Percentiles rank a stretch among this genome's conserved stretches.
Conservation (phyloP, 306 rosid species). For the Inga oerstediana region DNA sequence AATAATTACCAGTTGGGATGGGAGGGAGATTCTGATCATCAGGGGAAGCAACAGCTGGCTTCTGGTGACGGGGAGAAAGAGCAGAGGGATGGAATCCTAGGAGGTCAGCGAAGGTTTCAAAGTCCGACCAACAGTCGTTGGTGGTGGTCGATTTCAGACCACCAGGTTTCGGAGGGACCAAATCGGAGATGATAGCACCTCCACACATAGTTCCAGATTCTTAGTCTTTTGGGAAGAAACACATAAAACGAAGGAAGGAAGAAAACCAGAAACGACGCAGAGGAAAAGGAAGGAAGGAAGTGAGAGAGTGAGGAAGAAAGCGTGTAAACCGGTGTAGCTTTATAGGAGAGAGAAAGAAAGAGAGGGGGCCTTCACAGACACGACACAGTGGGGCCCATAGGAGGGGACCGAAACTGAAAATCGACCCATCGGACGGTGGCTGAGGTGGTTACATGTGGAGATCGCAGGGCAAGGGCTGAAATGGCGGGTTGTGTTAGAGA, state of each 20-base stretch:
- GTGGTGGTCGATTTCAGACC: slow-evolving; percentile 32
- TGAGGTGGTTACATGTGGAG: neutral
- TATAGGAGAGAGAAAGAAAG: slow-evolving; percentile 34
- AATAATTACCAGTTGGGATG: neutral
- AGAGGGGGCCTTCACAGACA: neutral
- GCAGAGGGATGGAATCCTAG: slow-evolving; percentile 28
- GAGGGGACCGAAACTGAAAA: slow-evolving; percentile 10
- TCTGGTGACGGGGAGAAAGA: neutral
- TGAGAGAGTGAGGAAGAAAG: neutral
- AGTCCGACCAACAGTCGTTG: slow-evolving; percentile 50
- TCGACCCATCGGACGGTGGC: neutral
- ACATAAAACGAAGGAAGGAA: no score
- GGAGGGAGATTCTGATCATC: neutral
- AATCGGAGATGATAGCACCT: slow-evolving; percentile 72
- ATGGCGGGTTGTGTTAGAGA: neutral
- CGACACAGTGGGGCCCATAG: neutral
- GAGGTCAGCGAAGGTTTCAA: slow-evolving; percentile 50
- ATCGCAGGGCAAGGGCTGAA: neutral
- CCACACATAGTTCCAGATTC: slow-evolving; percentile 61
- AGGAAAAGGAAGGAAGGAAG: neutral
- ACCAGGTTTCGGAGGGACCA: slow-evolving; percentile 34
- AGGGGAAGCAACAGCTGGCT: neutral
- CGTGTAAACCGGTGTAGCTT: neutral
- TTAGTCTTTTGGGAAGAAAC: neutral
- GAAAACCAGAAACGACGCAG: neutral